Conservation (phyloP, 75 land plant genomes). For the Sequoia sempervirens region DNA sequence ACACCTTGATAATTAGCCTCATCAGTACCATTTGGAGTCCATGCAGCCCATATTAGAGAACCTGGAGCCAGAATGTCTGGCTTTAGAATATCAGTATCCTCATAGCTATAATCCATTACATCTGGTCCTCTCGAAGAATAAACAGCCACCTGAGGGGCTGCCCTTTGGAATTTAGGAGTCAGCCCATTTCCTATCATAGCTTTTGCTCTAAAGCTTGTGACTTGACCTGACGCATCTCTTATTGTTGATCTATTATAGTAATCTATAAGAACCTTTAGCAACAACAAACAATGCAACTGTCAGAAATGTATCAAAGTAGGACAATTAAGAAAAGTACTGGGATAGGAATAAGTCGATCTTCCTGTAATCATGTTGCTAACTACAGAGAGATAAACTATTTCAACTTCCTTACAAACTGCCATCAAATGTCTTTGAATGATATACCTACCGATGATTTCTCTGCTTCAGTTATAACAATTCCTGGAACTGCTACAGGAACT, state of each 20-base stretch:
- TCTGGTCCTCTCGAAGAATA: slow-evolving; percentile 94
- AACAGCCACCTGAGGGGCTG: slow-evolving; percentile 79
- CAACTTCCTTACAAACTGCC: background rate
- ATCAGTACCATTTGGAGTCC: slow-evolving; percentile 89
- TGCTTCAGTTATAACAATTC: slow-evolving; percentile 63
- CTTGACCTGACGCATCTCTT: slow-evolving; percentile 66
- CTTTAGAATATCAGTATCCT: slow-evolving; percentile 87
- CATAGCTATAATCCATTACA: slow-evolving; percentile 61
- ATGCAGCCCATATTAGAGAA: slow-evolving; percentile 89
- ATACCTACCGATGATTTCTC: slow-evolving; percentile 64
- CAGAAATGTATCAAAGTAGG: background rate
- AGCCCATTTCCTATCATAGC: slow-evolving; percentile 77
- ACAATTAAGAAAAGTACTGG: background rate
- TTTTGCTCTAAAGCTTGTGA: slow-evolving; percentile 45
- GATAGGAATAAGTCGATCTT: background rate
- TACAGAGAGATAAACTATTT: background rate
- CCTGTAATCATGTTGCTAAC: background rate
- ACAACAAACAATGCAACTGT: background rate
- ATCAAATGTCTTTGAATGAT: background rate
- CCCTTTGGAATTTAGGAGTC: slow-evolving; percentile 49
- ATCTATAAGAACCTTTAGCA: slow-evolving; percentile 55
- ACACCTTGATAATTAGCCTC: slow-evolving; percentile 74
- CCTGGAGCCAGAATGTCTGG: slow-evolving; percentile 96
- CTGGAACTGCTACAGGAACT: slow-evolving; percentile 69
- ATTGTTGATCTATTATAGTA: slow-evolving; percentile 68